Conservation (phyloP, 139 green algal species). For the Deuterostichococcus epilithicus region DNA sequence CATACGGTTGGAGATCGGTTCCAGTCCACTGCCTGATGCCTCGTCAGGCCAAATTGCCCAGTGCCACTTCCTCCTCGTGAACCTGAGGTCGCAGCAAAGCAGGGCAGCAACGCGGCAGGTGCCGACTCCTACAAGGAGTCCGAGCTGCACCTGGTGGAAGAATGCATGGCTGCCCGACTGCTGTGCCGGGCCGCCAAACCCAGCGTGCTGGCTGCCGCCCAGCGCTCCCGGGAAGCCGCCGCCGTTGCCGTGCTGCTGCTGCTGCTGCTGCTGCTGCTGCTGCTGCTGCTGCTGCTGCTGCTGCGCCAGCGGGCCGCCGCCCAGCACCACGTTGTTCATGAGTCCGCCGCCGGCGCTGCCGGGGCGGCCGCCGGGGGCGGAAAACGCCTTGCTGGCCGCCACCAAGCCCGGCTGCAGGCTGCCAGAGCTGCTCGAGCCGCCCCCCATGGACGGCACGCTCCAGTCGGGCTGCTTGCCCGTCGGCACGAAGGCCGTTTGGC, state of each 20-base stretch:
- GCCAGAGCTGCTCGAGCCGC: too few species aligned
- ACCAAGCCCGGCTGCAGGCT: too few species aligned
- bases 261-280: neutral
- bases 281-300: neutral
- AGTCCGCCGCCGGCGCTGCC: neutral
- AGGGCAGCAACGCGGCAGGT: too few species aligned
- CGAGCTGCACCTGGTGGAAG: neutral
- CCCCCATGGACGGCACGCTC: neutral
- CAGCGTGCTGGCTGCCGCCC: too few species aligned
- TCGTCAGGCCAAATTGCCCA: too few species aligned
- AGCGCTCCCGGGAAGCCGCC: neutral
- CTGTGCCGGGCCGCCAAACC: neutral
- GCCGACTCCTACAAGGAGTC: too few species aligned
- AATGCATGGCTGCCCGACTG: neutral
- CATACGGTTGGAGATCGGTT: too few species aligned
- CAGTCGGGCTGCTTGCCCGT: neutral
- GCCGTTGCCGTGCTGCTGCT: neutral
- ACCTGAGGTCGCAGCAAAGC: too few species aligned
- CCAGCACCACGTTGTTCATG: neutral
- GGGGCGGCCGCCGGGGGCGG: too few species aligned
- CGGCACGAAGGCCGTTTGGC: neutral
- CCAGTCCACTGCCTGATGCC: too few species aligned
- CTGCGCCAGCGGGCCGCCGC: neutral
- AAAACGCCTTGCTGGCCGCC: neutral
- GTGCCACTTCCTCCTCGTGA: too few species aligned